Conservation (phyloP, 2,329 filamentous ascomycete species). For the Hymenoscyphus fraxineus region DNA sequence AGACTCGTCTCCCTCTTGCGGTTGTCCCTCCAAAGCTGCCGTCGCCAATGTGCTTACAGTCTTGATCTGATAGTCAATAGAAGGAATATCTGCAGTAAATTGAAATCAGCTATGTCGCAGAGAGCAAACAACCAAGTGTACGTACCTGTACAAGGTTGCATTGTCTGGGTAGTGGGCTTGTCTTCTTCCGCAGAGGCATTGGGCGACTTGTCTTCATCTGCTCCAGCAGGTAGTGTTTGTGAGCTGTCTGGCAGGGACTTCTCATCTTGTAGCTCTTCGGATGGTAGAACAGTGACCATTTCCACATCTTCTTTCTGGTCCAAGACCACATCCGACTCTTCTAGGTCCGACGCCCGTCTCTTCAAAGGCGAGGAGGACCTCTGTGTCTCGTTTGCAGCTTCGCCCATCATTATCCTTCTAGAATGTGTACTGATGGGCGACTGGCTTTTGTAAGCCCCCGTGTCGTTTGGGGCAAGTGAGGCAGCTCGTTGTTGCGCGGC, state of each 20-base stretch:
- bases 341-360: conserved; percentile 49
- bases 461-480: conserved; percentile 34
- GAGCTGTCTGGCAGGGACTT: conserved; percentile 3
- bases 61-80: conserved; percentile 68
- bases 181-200: conserved; percentile 3
- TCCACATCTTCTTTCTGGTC: conserved; percentile 34
- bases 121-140: background rate
- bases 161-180: background rate
- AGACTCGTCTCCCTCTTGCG: conserved; percentile 69
- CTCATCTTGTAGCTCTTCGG: conserved; percentile 14
- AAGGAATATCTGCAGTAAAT: conserved; percentile 34
- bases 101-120: background rate
- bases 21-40: conserved; percentile 43
- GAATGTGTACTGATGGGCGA: conserved; percentile 47
- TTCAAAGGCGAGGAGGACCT: conserved; percentile 64
- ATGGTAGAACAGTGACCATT: conserved; percentile 29
- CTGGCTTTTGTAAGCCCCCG: conserved; percentile 37
- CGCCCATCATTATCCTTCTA: conserved; percentile 56
- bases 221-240: background rate
- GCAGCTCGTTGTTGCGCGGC: conserved; percentile 31
- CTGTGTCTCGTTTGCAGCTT: conserved; percentile 53
- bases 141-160: conserved; percentile 11
- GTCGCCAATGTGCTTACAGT: conserved; percentile 62
- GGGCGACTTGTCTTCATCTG: conserved; percentile 6
- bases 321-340: conserved; percentile 25